Percentiles rank a stretch among this genome's conserved stretches.
phyloP scores from a whole-genome alignment of 805 yeast species.

The Kuraishia capsulata region DNA sequence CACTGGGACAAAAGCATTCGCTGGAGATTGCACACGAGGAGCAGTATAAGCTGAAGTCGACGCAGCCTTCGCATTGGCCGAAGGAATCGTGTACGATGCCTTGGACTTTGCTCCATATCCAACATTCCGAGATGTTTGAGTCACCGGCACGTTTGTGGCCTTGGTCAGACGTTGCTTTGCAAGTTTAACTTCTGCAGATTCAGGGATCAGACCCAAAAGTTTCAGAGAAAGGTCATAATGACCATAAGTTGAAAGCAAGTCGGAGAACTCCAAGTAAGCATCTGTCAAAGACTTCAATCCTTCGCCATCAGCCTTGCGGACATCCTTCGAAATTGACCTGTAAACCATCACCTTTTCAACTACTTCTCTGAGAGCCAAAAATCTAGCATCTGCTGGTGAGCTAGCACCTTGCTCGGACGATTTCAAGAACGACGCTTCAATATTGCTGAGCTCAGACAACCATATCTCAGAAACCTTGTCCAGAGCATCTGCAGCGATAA shows the following conservation, averaged over 20 bases:
- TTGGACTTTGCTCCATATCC: conserved; percentile 4
- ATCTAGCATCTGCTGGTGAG: conserved; percentile 77
- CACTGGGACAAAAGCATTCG: neutral
- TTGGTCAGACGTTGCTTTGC: conserved; percentile 75
- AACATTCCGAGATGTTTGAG: conserved; percentile 3
- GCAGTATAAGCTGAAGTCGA: conserved; percentile 2
- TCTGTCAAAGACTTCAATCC: conserved; percentile 41
- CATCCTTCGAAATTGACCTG: conserved; percentile 35
- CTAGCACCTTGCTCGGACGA: conserved; percentile 33
- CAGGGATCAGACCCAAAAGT: conserved; percentile 65
- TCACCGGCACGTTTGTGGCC: conserved; percentile 38
- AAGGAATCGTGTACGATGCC: conserved; percentile 1
- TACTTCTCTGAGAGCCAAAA: conserved; percentile 70
- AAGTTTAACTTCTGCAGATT: conserved; percentile 53
- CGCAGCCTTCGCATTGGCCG: too few species aligned
- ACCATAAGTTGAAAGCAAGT: conserved; percentile 72
- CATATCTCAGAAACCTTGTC: conserved; percentile 76
- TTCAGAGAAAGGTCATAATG: conserved; percentile 72
- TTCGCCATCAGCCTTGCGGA: conserved; percentile 27
- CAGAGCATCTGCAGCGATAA: conserved; percentile 71
- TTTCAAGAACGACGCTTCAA: conserved; percentile 34
- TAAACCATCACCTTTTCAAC: conserved; percentile 79
- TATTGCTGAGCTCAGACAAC: conserved; percentile 57
- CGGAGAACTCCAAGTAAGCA: conserved; percentile 75
- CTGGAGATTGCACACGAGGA: conserved; percentile 1